A percentile compares a stretch with the other conserved stretches of the same genome.
These are phyloP conservation scores for Cyanodermella asteris DNA, from an alignment of 2,329 filamentous ascomycete species.

Conservation along the genomic window DNA sequence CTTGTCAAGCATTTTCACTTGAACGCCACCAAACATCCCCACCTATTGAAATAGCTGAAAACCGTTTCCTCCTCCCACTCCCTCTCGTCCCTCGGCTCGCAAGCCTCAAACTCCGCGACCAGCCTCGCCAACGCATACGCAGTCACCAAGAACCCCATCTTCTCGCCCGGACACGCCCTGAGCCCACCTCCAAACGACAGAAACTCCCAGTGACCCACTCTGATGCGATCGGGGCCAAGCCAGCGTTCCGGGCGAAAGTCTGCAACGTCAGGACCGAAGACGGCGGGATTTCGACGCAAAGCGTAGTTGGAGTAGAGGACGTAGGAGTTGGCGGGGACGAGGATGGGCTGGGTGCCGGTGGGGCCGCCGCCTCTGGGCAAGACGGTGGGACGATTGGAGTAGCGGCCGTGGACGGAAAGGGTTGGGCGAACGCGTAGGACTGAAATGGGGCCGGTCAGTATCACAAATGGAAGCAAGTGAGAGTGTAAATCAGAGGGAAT, in stretches of 20 bases:
- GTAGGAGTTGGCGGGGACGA: slow-evolving; percentile 12
- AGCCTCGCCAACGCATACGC: slow-evolving; percentile 4
- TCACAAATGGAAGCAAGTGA: no score
- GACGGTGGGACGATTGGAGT: slow-evolving; percentile 53
- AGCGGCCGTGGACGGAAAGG: no score
- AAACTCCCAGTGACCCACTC: slow-evolving; percentile 10
- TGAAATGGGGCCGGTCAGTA: no score
- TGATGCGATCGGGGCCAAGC: slow-evolving; percentile 13
- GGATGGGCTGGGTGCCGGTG: slow-evolving; percentile 10
- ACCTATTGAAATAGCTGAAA: no score
- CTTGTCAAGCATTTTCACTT: no score
- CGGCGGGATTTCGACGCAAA: slow-evolving; percentile 16
- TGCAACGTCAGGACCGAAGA: slow-evolving; percentile 16
- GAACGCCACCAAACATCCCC: no score
- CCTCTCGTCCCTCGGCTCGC: no score
- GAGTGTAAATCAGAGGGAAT: no score
- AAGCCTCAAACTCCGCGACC: slow-evolving; percentile 2
- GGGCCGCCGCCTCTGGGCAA: slow-evolving; percentile 41
- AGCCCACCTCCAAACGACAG: slow-evolving; percentile 18
- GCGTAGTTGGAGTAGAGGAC: slow-evolving; percentile 14
- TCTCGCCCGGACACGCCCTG: slow-evolving; percentile 6
- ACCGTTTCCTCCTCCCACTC: no score
- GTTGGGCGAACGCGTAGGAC: no score
- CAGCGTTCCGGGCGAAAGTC: slow-evolving; percentile 10
- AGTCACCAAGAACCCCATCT: slow-evolving; percentile 4